phyloP scores from a whole-genome alignment of 768 basidiomycete genomes.

The Boletus pseudo-olivaceus region DNA sequence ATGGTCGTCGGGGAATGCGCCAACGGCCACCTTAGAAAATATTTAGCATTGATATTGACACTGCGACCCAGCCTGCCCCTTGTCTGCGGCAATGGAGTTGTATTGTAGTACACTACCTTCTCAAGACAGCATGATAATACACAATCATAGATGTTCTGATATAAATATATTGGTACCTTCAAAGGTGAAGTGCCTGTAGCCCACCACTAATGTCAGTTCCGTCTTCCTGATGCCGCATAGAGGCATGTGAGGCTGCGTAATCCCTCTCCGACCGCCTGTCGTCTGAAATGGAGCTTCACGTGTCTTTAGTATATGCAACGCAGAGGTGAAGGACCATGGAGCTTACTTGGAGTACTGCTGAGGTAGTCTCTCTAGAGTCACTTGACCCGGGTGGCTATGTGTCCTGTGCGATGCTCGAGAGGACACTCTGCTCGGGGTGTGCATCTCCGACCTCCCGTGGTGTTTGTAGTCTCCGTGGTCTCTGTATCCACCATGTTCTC shows the following conservation, averaged over 20 bases:
- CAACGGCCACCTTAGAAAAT: constrained; percentile 7
- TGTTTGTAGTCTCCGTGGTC: constrained; percentile 13
- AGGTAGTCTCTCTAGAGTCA: constrained; percentile 12
- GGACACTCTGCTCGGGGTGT: constrained; percentile 19
- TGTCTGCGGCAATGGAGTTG: neutral
- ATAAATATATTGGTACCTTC: constrained; percentile 10
- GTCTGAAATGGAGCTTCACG: constrained; percentile 19
- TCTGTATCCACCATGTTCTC: constrained; percentile 14
- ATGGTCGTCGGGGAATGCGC: neutral
- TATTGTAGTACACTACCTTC: constrained; percentile 4
- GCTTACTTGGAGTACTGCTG: constrained; percentile 22
- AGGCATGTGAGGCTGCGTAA: constrained; percentile 16
- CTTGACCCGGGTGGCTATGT: constrained; percentile 18
- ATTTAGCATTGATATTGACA: neutral
- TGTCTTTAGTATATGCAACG: constrained; percentile 5
- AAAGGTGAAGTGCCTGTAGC: constrained; percentile 24
- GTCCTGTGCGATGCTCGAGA: constrained; percentile 29
- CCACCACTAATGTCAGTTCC: constrained; percentile 24
- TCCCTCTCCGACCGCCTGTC: constrained; percentile 26
- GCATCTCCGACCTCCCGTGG: constrained; percentile 13
- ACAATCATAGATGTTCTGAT: neutral
- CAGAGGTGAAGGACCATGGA: neutral
- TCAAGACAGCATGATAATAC: constrained; percentile 3
- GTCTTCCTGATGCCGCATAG: constrained; percentile 15
- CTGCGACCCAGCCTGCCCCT: neutral